Conservation (phyloP, 2,329 filamentous ascomycete genomes). For the Lasiodiplodia sp. region DNA sequence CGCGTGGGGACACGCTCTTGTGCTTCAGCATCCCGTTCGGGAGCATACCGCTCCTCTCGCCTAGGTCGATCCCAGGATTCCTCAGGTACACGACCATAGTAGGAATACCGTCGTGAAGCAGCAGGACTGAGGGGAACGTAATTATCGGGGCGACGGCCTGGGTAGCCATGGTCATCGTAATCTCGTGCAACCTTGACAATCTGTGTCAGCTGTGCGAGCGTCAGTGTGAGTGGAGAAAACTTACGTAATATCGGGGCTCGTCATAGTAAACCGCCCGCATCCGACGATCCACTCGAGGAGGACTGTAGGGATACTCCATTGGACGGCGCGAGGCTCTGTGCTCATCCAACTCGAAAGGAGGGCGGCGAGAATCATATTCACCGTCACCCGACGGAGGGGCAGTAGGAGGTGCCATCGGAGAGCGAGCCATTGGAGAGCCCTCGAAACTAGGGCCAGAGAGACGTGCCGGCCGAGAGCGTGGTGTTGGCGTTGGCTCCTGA, state of each 20-base stretch:
- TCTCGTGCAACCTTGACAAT: slow-evolving; percentile 39
- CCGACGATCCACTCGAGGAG: slow-evolving; percentile 38
- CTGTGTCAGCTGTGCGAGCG: slow-evolving; percentile 25
- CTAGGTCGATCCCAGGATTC: slow-evolving; percentile 41
- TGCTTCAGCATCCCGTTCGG: slow-evolving; percentile 44
- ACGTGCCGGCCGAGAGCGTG: not conserved
- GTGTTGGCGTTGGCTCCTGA: slow-evolving; percentile 4
- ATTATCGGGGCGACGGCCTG: slow-evolving; percentile 35
- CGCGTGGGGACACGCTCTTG: slow-evolving; percentile 39
- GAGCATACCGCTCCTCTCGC: slow-evolving; percentile 28
- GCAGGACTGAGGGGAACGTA: slow-evolving; percentile 41
- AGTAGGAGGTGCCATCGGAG: slow-evolving; percentile 16
- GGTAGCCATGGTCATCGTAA: slow-evolving; percentile 40
- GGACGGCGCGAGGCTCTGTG: slow-evolving; percentile 27
- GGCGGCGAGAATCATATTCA: slow-evolving; percentile 33
- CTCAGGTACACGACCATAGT: slow-evolving; percentile 37
- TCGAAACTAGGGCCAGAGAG: slow-evolving; percentile 1
- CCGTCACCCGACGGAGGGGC: slow-evolving; percentile 5
- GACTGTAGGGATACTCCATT: slow-evolving; percentile 35
- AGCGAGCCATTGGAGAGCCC: slow-evolving; percentile 1
- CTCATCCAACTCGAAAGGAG: slow-evolving; percentile 33
- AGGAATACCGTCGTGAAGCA: slow-evolving; percentile 39
- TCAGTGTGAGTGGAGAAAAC: slow-evolving; percentile 29
- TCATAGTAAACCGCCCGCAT: slow-evolving; percentile 39
- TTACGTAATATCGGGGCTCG: slow-evolving; percentile 46